phyloP scores from a whole-genome alignment of 2,329 filamentous ascomycete genomes.

The Arthroderma uncinatum region DNA sequence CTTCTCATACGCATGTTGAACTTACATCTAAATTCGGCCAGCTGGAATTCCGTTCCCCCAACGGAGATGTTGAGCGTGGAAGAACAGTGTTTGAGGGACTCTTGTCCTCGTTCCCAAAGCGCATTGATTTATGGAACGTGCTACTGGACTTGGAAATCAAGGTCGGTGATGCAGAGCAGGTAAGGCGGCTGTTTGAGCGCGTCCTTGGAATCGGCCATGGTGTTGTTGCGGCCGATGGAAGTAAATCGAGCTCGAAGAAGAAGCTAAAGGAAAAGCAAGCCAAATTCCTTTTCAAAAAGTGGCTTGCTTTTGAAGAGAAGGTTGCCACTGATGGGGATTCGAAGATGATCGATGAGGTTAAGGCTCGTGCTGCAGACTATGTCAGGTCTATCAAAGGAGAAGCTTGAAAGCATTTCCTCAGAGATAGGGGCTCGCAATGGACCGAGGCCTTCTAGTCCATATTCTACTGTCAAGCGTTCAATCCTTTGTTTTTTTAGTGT shows the following conservation, averaged over 20 bases:
- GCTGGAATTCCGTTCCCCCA: conserved; percentile 74
- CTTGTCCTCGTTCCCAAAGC: conserved; percentile 73
- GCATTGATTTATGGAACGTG: conserved; percentile 86
- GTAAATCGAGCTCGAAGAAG: conserved; percentile 42
- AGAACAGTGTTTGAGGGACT: conserved; percentile 90
- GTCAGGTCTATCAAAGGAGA: conserved; percentile 38
- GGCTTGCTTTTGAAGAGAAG: conserved; percentile 78
- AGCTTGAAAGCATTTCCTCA: conserved; percentile 6
- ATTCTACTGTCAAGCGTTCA: neutral
- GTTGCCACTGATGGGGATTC: conserved; percentile 46
- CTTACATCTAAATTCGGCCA: conserved; percentile 81
- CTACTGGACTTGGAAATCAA: conserved; percentile 73
- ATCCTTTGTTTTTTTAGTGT: neutral
- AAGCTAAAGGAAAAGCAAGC: conserved; percentile 71
- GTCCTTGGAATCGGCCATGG: conserved; percentile 43
- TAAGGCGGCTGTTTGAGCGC: conserved; percentile 72
- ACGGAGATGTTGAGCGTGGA: conserved; percentile 78
- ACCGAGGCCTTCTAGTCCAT: neutral
- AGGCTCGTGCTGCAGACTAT: conserved; percentile 60
- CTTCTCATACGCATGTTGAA: conserved; percentile 55
- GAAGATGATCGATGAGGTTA: conserved; percentile 60
- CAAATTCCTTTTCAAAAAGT: conserved; percentile 80
- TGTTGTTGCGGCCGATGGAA: conserved; percentile 28
- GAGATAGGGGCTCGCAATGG: neutral
- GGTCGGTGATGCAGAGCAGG: conserved; percentile 48